These are phyloP conservation scores for Diplocarpon rosae DNA, from an alignment of 2,329 filamentous ascomycete genomes.

Conservation along the genomic window DNA sequence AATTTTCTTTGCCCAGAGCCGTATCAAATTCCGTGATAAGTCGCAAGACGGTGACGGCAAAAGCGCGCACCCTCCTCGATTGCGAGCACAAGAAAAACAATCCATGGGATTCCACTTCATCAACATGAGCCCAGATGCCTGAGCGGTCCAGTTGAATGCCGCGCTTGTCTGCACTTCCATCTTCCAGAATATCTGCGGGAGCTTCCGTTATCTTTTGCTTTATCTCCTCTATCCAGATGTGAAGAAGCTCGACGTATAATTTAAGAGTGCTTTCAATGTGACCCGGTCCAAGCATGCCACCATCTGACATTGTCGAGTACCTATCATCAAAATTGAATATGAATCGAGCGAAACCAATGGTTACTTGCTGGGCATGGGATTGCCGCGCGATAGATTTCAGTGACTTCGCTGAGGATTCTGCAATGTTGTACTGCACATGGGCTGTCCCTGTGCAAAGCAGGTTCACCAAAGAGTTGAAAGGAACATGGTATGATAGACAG, in stretches of 20 bases:
- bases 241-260: conserved; percentile 83
- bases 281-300: conserved; percentile 84
- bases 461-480: conserved; percentile 89
- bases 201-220: conserved; percentile 72
- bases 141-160: conserved; percentile 75
- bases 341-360: conserved; percentile 90
- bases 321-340: conserved; percentile 98
- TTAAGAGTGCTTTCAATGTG: conserved; percentile 92
- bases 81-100: conserved; percentile 97
- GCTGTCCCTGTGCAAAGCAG: conserved; percentile 92
- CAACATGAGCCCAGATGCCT: conserved; percentile 82
- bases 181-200: conserved; percentile 52
- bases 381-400: conserved; percentile 92
- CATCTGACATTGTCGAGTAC: conserved; percentile 96
- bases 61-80: conserved; percentile 76
- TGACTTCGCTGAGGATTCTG: conserved; percentile 81
- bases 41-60: conserved; percentile 83
- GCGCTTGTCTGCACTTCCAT: conserved; percentile 53
- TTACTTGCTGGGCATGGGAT: conserved; percentile 87
- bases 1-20: conserved; percentile 65
- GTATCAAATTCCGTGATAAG: conserved; percentile 90
- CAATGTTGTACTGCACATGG: conserved; percentile 87
- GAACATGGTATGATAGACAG: conserved; percentile 84
- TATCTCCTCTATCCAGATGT: conserved; percentile 98
- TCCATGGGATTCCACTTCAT: conserved; percentile 93